Evolutionary conservation across 768 basidiomycete species (phyloP), one percentile per base, ranked within the genome.

Genomic region (Strobilomyces confusus): DNA sequence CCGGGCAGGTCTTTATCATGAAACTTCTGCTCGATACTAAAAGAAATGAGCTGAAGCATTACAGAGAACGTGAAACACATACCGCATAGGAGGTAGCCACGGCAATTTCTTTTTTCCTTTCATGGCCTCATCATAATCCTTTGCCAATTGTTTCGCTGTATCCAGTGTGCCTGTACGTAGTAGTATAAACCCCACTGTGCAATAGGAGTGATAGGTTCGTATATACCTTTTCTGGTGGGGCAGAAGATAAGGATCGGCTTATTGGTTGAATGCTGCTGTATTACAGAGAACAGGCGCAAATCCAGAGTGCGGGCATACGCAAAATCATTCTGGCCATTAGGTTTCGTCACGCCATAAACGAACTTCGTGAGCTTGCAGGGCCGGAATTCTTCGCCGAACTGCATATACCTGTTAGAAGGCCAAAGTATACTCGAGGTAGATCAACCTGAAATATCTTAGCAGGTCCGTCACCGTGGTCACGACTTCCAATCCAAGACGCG

Each of bases 361-460:
- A 81, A 74, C 48, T 84, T 79, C 4, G 76, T 80, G 7, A 95
- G 77, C 62, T 82, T 83, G 71, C 93, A 95, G 2, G 95, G 93
- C 25, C 95, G 79, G 63, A 83, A 98, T 50, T 90, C 87, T 64
- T 98, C 93, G 11, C 91, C 93, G 57, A 99, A 98, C 92, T 97
- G 52, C 34, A 29, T 7, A 43, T 19, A 2, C 37, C 45, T 25
- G 30, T 58, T 29, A 61, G 43, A 29, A 33, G 30, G 44, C 14
- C 45, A 34, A 17, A 25, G 11, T 7, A 29, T 9, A 25, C 12
- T 3, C 20, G 37, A 38, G 11, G 33, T 26, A 44, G 29, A 55
- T 58, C n/a, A 47, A 89, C 94, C 75, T 87, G 80, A 61, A 86
- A 89, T 22, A 88, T 78, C 47, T 71, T 74, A 1, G 92, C 92